These are phyloP conservation scores for Metschnikowia cubensis DNA, from an alignment of 805 yeast species.

Conservation along the genomic window DNA sequence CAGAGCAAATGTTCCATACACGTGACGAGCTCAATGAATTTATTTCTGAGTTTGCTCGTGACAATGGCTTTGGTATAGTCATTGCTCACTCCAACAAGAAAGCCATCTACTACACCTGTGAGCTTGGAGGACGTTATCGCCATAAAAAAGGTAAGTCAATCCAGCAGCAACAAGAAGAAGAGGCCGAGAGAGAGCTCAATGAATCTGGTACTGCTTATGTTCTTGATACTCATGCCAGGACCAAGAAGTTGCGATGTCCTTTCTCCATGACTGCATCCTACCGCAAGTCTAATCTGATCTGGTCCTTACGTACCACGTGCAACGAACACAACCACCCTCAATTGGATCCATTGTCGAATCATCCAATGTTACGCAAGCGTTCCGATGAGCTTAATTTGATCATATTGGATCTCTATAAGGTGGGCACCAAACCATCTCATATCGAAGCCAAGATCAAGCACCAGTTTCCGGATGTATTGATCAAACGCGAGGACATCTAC, in stretches of 20 bases:
- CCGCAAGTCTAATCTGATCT: slow-evolving; percentile 45
- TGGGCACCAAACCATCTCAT: slow-evolving; percentile 53
- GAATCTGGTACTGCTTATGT: slow-evolving; percentile 33
- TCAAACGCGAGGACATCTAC: slow-evolving; percentile 55
- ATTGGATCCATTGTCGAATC: slow-evolving; percentile 50
- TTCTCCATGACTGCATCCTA: slow-evolving; percentile 56
- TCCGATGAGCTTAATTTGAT: slow-evolving; percentile 49
- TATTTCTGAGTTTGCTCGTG: slow-evolving; percentile 52
- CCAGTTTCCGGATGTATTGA: slow-evolving; percentile 49
- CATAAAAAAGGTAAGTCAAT: slow-evolving; percentile 39
- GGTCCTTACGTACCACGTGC: slow-evolving; percentile 52
- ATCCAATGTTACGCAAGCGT: slow-evolving; percentile 55
- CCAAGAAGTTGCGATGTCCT: slow-evolving; percentile 54
- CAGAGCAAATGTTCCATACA: slow-evolving; percentile 48
- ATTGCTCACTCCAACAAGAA: slow-evolving; percentile 56
- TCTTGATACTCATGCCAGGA: slow-evolving; percentile 39
- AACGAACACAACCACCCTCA: slow-evolving; percentile 59
- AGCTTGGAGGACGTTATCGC: slow-evolving; percentile 53
- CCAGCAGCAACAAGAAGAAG: slow-evolving; percentile 21
- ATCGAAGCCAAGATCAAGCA: slow-evolving; percentile 50
- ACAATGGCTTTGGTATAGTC: slow-evolving; percentile 56
- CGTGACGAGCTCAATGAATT: slow-evolving; percentile 50
- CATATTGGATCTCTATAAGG: slow-evolving; percentile 48
- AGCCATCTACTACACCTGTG: slow-evolving; percentile 58
- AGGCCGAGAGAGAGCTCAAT: slow-evolving; percentile 20